These are phyloP conservation scores for Populus nigra DNA, from an alignment of 345 rosid species.

Conservation along the genomic window DNA sequence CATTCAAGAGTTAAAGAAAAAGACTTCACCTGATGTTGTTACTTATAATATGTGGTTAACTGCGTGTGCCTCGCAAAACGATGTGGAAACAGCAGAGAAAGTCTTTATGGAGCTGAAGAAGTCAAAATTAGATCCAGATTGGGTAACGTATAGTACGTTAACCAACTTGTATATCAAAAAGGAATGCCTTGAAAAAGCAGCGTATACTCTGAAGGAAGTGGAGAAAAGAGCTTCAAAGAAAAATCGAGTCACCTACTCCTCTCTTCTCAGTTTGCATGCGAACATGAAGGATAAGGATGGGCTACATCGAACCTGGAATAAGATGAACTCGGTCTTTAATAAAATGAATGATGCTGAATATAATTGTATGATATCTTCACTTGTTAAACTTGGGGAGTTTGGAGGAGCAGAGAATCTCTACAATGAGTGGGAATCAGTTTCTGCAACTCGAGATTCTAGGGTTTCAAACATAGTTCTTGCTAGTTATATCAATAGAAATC, in stretches of 20 bases:
- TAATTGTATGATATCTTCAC: slow-evolving; percentile 67
- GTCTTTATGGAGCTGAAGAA: slow-evolving; percentile 57
- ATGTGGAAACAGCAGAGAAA: slow-evolving; percentile 60
- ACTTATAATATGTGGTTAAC: slow-evolving; percentile 72
- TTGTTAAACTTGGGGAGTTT: slow-evolving; percentile 63
- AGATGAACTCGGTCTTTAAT: slow-evolving; percentile 53
- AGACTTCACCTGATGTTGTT: slow-evolving; percentile 62
- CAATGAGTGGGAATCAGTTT: slow-evolving; percentile 72
- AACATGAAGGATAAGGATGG: slow-evolving; percentile 61
- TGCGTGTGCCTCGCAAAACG: slow-evolving; percentile 48
- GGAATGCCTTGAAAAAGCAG: slow-evolving; percentile 50
- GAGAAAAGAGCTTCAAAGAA: slow-evolving; percentile 67
- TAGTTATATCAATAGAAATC: slow-evolving; percentile 55
- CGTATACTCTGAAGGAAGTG: slow-evolving; percentile 70
- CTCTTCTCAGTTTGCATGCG: slow-evolving; percentile 69
- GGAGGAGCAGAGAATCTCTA: slow-evolving; percentile 64
- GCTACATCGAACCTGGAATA: slow-evolving; percentile 64
- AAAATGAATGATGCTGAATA: slow-evolving; percentile 76
- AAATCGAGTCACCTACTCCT: slow-evolving; percentile 56
- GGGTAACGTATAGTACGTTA: slow-evolving; percentile 74
- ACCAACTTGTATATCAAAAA: slow-evolving; percentile 59
- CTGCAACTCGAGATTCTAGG: slow-evolving; percentile 56
- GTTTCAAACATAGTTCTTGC: slow-evolving; percentile 70
- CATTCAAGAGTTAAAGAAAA: slow-evolving; percentile 57
- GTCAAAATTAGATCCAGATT: slow-evolving; percentile 62